Conservation (phyloP, 805 yeast species). For the Candida easanensis region DNA sequence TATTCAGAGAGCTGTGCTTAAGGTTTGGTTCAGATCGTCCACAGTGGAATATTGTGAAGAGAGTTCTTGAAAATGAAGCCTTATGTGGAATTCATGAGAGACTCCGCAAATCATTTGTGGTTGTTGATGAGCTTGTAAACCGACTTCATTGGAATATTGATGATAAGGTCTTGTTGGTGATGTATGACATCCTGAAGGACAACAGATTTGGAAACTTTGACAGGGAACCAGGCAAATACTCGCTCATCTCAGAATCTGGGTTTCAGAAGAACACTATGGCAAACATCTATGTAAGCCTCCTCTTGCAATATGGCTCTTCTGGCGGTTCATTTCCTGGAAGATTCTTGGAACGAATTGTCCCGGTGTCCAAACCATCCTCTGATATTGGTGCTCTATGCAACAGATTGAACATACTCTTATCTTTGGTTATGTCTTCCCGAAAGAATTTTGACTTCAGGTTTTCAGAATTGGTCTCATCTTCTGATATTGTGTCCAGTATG, state of each 20-base stretch:
- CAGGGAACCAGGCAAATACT: slow-evolving; percentile 11
- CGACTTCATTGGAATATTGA: slow-evolving; percentile 15
- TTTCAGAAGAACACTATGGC: slow-evolving; percentile 14
- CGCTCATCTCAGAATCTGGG: slow-evolving; percentile 8
- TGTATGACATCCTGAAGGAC: slow-evolving; percentile 23
- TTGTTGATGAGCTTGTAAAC: slow-evolving; percentile 7
- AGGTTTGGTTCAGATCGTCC: slow-evolving; percentile 4
- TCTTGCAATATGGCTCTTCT: slow-evolving; percentile 8
- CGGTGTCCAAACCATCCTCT: slow-evolving; percentile 19
- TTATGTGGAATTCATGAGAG: neutral
- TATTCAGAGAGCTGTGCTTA: slow-evolving; percentile 15
- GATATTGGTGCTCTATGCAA: slow-evolving; percentile 19
- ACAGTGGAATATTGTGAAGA: slow-evolving; percentile 13
- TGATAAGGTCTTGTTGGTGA: slow-evolving; percentile 11
- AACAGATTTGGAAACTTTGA: slow-evolving; percentile 14
- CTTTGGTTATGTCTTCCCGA: slow-evolving; percentile 12
- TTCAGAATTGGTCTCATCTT: slow-evolving; percentile 12
- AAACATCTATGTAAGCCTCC: slow-evolving; percentile 20
- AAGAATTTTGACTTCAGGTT: slow-evolving; percentile 19
- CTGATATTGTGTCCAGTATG: slow-evolving; percentile 6
- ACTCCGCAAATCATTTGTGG: slow-evolving; percentile 10
- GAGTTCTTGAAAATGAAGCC: slow-evolving; percentile 2
- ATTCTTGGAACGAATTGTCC: slow-evolving; percentile 22
- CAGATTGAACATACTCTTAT: slow-evolving; percentile 22
- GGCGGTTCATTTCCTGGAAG: slow-evolving; percentile 10